Evolutionary conservation across 164 flowering plant genomes (phyloP).

Genomic region (Tinospora cordifolia): DNA sequence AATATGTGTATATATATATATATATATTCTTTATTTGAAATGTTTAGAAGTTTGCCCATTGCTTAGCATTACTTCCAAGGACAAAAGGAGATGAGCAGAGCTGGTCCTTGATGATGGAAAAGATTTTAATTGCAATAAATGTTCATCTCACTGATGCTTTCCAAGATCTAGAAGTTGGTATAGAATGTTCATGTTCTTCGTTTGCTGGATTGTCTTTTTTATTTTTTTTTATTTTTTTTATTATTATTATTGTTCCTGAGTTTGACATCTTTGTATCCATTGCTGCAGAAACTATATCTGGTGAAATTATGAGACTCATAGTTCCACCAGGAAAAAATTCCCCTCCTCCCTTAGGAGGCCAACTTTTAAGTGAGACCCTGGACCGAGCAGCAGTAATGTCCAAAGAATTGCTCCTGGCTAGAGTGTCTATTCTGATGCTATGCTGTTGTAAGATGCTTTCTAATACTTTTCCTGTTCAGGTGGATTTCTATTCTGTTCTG

Average conservation of each 20-base stretch:
- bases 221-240: too few species aligned
- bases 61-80: constrained; percentile 74
- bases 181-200: not conserved
- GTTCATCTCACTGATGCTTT: constrained; percentile 46
- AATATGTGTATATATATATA: not conserved
- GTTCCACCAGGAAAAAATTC: constrained; percentile 68
- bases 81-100: constrained; percentile 69
- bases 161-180: constrained; percentile 86
- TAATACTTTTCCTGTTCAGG: constrained; percentile 67
- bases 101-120: constrained; percentile 76
- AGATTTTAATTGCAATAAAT: constrained; percentile 48
- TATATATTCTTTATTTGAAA: not conserved
- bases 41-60: constrained; percentile 56
- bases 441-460: constrained; percentile 64
- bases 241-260: too few species aligned
- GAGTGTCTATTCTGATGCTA: constrained; percentile 40
- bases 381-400: constrained; percentile 30
- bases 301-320: constrained; percentile 38
- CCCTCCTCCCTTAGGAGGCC: constrained; percentile 60
- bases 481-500: constrained; percentile 17
- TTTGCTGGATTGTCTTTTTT: constrained; percentile 1
- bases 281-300: constrained; percentile 43
- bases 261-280: constrained; percentile 2
- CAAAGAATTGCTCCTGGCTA: constrained; percentile 31
- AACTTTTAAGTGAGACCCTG: constrained; percentile 20